Percentiles rank a stretch among this genome's conserved stretches.
Evolutionary conservation across 305 asterid genomes (phyloP).

Genomic region (Ajuga reptans): DNA sequence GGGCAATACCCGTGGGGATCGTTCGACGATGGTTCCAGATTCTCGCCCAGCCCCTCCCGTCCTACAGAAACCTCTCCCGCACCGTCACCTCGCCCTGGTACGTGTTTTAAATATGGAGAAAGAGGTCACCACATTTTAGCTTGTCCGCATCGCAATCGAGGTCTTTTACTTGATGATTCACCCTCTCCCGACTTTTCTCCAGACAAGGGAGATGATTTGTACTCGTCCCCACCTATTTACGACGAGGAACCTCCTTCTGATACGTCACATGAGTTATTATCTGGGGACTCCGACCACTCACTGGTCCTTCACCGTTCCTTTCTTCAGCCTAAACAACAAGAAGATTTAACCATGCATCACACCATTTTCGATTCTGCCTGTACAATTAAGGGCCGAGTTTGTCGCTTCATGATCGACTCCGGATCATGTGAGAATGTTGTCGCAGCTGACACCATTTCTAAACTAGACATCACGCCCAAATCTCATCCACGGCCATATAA

Average conservation of each 20-base stretch:
- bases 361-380: not conserved
- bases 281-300: not conserved
- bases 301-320: not conserved
- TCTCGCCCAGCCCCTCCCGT: not conserved
- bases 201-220: not conserved
- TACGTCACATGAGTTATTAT: not conserved
- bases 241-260: not conserved
- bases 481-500: not conserved
- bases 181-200: no score
- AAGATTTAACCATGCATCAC: not conserved
- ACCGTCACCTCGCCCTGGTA: not conserved
- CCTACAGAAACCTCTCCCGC: not conserved
- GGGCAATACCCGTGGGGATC: not conserved
- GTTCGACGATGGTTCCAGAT: no score
- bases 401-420: not conserved
- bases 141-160: not conserved
- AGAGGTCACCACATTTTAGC: not conserved
- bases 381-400: not conserved
- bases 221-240: not conserved
- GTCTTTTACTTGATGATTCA: not conserved
- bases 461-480: not conserved
- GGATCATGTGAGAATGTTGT: not conserved
- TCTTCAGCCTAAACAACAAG: not conserved
- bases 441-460: not conserved
- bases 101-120: not conserved